Base-by-base conservation (phyloP, 2,329 filamentous ascomycete species). In the Phaeosphaeriaceae sp. region DNA sequence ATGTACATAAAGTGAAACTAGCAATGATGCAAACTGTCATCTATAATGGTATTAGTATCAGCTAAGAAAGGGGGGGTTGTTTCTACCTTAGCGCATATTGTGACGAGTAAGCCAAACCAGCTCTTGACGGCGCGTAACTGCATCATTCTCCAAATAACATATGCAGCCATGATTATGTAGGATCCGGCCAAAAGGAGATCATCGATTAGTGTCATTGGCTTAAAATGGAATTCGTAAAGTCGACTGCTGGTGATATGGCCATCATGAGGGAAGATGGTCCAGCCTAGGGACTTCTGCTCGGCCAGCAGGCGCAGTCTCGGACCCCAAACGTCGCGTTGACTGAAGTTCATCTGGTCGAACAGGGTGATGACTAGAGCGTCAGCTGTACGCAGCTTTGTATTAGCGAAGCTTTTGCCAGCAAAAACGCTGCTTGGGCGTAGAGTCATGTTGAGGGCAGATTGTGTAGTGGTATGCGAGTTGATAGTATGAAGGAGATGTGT, bases 361-460 rank as follows among this genome's bases (percentile, higher is more conserved):
- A 93, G 74, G 6, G 89, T 92, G 51, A 93, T 86, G 46, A 93
- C 89, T 4, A 93, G 77, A 2, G 89, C 87, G 74, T 93, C 89
- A 1, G 87, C 89, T 4, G 88, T 88, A 18, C 86, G 77, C 2
- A 93, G 78, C 43, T 78, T 81, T 9, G 84, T 81, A 48, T 88
- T 83, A 48, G 86, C 81, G 58, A 91, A 92, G 3, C 81, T 80
- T 66, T 92, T 92, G n/a, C 89, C 89, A 49, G 88, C 90, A 60
- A 93, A 91, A 15, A 92, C 88, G 43, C 89, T 90, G 2, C 88
- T 89, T 63, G 90, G 89, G 8, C 88, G 83, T 21, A 93, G 75
- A 0, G 88, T 90, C 35, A 91, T 78, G 66, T 92, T 90, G 61
- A 89, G 83, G 1, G 83, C 83, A 0, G 88, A 89, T 1, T 82